These are phyloP conservation scores for Euclidium syriacum DNA, from an alignment of 345 rosid genomes.

Conservation along the genomic window DNA sequence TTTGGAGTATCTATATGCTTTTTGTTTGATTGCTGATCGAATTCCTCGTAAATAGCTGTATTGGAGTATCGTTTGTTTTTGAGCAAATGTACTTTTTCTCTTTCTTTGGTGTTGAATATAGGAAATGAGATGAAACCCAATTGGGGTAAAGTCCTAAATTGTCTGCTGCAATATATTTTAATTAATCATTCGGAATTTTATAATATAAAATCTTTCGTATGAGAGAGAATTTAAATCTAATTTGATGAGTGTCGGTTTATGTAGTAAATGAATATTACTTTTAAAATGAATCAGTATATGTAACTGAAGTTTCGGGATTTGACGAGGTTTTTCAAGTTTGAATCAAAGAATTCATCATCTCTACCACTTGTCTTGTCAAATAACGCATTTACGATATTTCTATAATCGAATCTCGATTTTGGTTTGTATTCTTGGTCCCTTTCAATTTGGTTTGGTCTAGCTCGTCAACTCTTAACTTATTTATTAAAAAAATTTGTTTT, in stretches of 20 bases:
- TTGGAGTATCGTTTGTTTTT: neutral
- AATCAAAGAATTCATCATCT: neutral
- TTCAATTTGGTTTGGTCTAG: no score
- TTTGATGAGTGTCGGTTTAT: constrained; percentile 23
- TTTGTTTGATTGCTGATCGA: constrained; percentile 9
- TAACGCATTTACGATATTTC: no score
- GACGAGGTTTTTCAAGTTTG: constrained; percentile 9
- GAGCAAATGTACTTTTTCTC: neutral
- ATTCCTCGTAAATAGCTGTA: constrained; percentile 2
- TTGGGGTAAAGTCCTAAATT: constrained; percentile 31
- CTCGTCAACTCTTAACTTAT: no score
- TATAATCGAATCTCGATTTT: no score
- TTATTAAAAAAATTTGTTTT: no score
- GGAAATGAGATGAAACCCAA: constrained; percentile 31
- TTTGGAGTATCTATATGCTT: neutral
- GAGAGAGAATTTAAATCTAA: constrained; percentile 2
- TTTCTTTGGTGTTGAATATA: constrained; percentile 23
- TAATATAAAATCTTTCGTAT: constrained; percentile 6
- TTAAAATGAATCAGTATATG: neutral
- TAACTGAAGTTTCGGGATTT: constrained; percentile 22
- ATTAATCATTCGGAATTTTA: neutral
- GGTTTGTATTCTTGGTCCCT: no score
- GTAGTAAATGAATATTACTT: constrained; percentile 10
- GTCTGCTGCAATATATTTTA: constrained; percentile 23
- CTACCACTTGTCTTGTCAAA: no score